Evolutionary conservation across 1,139 yeast genomes (phyloP), one percentile per base, ranked within the genome.

Genomic region (Hyphopichia buzzinii): DNA sequence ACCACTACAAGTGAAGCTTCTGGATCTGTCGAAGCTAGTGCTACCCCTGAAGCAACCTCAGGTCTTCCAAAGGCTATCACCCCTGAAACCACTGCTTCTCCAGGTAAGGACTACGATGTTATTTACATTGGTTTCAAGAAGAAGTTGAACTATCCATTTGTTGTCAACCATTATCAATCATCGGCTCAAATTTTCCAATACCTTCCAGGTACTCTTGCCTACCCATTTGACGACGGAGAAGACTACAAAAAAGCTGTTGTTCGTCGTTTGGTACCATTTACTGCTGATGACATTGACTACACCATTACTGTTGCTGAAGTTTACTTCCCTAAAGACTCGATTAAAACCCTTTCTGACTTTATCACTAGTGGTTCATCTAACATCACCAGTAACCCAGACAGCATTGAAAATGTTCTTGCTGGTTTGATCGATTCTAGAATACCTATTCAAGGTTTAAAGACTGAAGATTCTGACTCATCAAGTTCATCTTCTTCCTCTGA

Each of bases 271-370:
- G 77, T 82, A 39, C 92, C 94, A 29, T 81, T 74, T 50, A 68
- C 79, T 3, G 74, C 84, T 3, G 45, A 50, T n/a, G 71, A 64
- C 30, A 56, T 67, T 41, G 51, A 61, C 32, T 84, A 84, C 55
- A 73, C 84, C 31, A 81, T 83, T 38, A 81, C 90, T 1, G 84
- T 84, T 42, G 92, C 92, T 13, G 86, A 81, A 55, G 84, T 83
- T 36, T 83, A 80, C 52, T 83, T 81, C 69, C 87, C 87, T 32
- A 55, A 63, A n/a, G 57, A 57, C 11, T 61, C 72, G 12, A 65
- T 81, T 13, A 51, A 54, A 11, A 54, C 64, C 0, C 67, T 84
- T 47, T 72, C 74, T 39, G 54, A 55, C 26, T 57, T 67, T 32
- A 57, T 84, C 29, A 58, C 62, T 34, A 60, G 75, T 40, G 35